Evolutionary conservation across 2,329 filamentous ascomycete genomes (phyloP), one percentile per base, ranked within the genome.

Genomic region (Ambrosiella beaveri): DNA sequence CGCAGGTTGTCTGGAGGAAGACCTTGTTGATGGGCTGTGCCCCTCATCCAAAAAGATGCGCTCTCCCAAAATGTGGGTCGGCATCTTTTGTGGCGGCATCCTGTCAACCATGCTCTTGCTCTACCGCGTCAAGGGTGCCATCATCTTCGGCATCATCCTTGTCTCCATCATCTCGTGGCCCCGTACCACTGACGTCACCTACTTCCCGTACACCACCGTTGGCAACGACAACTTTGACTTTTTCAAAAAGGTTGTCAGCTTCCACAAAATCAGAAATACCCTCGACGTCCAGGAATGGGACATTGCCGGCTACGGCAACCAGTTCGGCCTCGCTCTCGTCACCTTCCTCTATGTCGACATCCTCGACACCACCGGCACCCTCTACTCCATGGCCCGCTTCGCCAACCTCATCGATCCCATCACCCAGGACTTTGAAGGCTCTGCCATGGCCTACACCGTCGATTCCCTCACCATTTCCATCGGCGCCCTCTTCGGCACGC

Each of bases 91-190:
- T 64, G 87, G 88, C 49, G 87, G 88, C 61, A 77, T 94, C 62
- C 71, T 94, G 54, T 94, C 88, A 0, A 83, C 84, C 38, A 72
- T 93, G 63, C 73, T 94, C 57, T 86, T 91, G 82, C 79, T 90
- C 74, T 94, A 88, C 69, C 82, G 87, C 17, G 80, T 94, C 69
- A 91, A 91, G 71, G 88, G 88, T 59, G 88, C 88, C 59, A 85
- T 95, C 65, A 89, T 94, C 64, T 78, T 80, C 40, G 88, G 88
- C 41, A 93, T 94, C 62, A 68, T 90, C 35, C 78, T 94, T 35
- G 88, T 94, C 59, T 88, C 84, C 62, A 84, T 94, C 69, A 88
- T 93, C 68, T 94, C 87, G 7, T 95, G 88, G 88, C 88, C 88
- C 0, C 80, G 88, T 27, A 72, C 74, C 15, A 91, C 88, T 0